phyloP scores from a whole-genome alignment of 2,329 filamentous ascomycete genomes.

The Trichoderma sp. region DNA sequence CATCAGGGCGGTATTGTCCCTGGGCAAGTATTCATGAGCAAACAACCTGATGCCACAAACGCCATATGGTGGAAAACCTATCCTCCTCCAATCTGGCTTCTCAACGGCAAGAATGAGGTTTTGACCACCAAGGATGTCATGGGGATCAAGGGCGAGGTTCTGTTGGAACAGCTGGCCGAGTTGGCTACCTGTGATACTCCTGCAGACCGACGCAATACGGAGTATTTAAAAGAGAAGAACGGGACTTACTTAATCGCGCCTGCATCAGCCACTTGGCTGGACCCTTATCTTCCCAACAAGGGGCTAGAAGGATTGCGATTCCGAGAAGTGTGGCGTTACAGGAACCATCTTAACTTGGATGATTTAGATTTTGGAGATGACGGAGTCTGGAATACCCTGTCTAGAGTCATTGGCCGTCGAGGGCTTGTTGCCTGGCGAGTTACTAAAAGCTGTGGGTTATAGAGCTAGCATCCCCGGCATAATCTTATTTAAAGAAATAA shows the following conservation, averaged over 20 bases:
- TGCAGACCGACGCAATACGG: constrained; percentile 51
- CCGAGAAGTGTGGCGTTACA: constrained; percentile 67
- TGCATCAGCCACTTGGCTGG: constrained; percentile 66
- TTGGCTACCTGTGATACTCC: constrained; percentile 63
- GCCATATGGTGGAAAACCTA: constrained; percentile 87
- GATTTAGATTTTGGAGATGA: constrained; percentile 78
- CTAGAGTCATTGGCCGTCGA: constrained; percentile 62
- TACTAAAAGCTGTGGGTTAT: constrained; percentile 54
- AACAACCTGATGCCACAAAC: constrained; percentile 64
- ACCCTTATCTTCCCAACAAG: constrained; percentile 59
- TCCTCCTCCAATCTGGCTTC: constrained; percentile 74
- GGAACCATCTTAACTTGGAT: constrained; percentile 70
- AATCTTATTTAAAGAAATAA: background rate
- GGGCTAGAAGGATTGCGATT: constrained; percentile 60
- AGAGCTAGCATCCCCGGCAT: background rate
- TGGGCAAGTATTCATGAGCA: constrained; percentile 70
- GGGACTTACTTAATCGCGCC: constrained; percentile 72
- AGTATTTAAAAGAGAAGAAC: constrained; percentile 59
- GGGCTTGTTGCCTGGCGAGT: constrained; percentile 63
- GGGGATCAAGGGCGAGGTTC: constrained; percentile 60
- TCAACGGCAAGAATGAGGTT: constrained; percentile 71
- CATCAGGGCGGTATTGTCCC: constrained; percentile 78
- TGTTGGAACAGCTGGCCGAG: constrained; percentile 57
- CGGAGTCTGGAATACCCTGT: constrained; percentile 68
- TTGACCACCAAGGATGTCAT: constrained; percentile 71